A percentile compares a stretch with the other conserved stretches of the same genome.
Conservation (phyloP, 176 grass and related monocot genomes). For the Chrysopogon serrulatus region DNA sequence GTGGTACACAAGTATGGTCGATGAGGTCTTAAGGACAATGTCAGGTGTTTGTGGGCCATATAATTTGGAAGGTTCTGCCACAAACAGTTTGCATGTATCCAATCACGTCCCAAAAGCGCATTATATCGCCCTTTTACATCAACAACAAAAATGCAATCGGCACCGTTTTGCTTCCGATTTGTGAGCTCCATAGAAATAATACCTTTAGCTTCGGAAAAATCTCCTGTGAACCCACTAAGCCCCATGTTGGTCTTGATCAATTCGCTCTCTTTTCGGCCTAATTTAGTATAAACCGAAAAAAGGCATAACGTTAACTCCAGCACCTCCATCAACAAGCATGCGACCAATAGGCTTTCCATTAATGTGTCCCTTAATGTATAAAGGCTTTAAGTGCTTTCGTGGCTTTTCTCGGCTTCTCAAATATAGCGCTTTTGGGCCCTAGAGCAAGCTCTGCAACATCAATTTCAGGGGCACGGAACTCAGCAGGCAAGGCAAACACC, state of each 20-base stretch:
- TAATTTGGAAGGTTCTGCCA: too few species aligned
- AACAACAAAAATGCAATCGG: too few species aligned
- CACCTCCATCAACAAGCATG: background rate
- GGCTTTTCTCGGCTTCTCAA: background rate
- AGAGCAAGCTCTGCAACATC: background rate
- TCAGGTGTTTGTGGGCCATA: too few species aligned
- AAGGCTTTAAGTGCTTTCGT: background rate
- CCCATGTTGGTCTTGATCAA: background rate
- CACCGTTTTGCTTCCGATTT: too few species aligned
- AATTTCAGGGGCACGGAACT: background rate
- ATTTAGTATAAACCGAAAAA: background rate
- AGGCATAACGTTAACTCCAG: background rate
- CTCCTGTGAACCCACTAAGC: background rate
- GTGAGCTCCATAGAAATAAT: too few species aligned
- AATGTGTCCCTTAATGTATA: background rate
- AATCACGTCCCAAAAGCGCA: too few species aligned
- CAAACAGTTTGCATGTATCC: too few species aligned
- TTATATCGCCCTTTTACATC: too few species aligned
- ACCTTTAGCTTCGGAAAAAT: too few species aligned
- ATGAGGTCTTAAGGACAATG: too few species aligned
- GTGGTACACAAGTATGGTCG: too few species aligned
- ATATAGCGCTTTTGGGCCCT: background rate
- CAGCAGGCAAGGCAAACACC: background rate
- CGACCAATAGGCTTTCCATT: too few species aligned
- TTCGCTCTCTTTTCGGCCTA: background rate